These are phyloP conservation scores for Striga hermonthica DNA, from an alignment of 305 asterid genomes.

Conservation along the genomic window DNA sequence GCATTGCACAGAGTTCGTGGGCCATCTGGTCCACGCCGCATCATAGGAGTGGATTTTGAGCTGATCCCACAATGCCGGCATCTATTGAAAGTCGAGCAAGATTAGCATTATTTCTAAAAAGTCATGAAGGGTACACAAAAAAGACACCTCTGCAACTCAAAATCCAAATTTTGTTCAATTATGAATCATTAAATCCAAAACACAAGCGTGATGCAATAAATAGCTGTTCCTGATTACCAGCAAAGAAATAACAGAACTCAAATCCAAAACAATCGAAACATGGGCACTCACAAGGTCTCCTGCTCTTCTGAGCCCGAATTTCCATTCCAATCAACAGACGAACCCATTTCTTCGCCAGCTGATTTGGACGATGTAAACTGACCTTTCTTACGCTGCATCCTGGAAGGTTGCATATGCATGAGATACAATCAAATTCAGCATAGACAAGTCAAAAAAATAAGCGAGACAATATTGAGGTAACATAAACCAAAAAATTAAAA, in stretches of 20 bases:
- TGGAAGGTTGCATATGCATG: constrained; percentile 35
- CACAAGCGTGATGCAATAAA: constrained; percentile 16
- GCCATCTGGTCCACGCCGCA: constrained; percentile 96
- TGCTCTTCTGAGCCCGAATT: constrained; percentile 68
- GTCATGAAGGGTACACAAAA: not conserved
- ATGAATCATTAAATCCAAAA: constrained; percentile 11
- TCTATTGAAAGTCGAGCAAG: constrained; percentile 39
- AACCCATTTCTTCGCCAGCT: constrained; percentile 69
- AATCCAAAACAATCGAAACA: constrained; percentile 4
- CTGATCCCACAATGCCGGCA: constrained; percentile 83
- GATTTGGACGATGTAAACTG: constrained; percentile 90
- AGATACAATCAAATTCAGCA: too few relatives aligned
- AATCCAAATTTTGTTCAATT: constrained; percentile 15
- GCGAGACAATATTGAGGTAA: too few relatives aligned
- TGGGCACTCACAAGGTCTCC: constrained; percentile 70
- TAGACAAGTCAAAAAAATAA: too few relatives aligned
- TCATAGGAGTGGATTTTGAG: constrained; percentile 89
- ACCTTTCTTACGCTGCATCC: constrained; percentile 99
- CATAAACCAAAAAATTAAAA: constrained; percentile 6
- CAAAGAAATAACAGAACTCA: constrained; percentile 24
- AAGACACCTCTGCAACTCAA: constrained; percentile 1
- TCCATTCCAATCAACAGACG: constrained; percentile 75
- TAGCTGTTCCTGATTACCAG: constrained; percentile 16
- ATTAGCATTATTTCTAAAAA: constrained; percentile 26
- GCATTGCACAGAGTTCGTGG: constrained; percentile 94